phyloP scores from a whole-genome alignment of 106 monocot species.

The Dioscorea dumetorum region DNA sequence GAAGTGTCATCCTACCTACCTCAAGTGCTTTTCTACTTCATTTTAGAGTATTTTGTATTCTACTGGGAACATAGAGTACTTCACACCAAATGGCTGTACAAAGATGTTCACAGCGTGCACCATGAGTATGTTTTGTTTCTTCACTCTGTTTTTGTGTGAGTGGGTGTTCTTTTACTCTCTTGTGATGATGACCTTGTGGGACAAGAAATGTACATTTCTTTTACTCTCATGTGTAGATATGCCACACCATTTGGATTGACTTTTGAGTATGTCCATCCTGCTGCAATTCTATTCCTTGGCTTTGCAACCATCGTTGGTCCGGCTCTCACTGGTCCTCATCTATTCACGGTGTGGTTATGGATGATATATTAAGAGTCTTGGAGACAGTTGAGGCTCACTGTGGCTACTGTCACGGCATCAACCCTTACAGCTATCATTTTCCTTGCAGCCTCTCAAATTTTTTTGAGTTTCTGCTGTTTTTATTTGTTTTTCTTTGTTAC shows the following conservation, averaged over 20 bases:
- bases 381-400: conserved; percentile 95
- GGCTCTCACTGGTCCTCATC: conserved; percentile 80
- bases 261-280: conserved; percentile 91
- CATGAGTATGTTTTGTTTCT: conserved; percentile 48
- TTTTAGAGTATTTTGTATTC: conserved; percentile 72
- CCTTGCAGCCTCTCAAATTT: conserved; percentile 95
- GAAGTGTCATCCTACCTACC: conserved; percentile 49
- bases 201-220: too few relatives aligned
- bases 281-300: conserved; percentile 86
- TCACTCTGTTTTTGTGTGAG: too few relatives aligned
- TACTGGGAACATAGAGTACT: conserved; percentile 73
- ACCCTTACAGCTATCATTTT: too few relatives aligned
- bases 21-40: conserved; percentile 59
- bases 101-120: conserved; percentile 72
- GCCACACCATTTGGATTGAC: conserved; percentile 95
- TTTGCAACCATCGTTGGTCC: conserved; percentile 89
- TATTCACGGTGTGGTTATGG: conserved; percentile 92
- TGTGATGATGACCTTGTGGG: background rate
- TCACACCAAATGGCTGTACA: conserved; percentile 75
- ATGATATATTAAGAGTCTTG: conserved; percentile 79
- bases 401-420: too few relatives aligned
- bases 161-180: background rate
- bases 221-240: conserved; percentile 55
- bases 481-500: background rate
- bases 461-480: conserved; percentile 32